Base-by-base conservation (phyloP, 1,139 yeast species). In the Kodamaea fungicola region DNA sequence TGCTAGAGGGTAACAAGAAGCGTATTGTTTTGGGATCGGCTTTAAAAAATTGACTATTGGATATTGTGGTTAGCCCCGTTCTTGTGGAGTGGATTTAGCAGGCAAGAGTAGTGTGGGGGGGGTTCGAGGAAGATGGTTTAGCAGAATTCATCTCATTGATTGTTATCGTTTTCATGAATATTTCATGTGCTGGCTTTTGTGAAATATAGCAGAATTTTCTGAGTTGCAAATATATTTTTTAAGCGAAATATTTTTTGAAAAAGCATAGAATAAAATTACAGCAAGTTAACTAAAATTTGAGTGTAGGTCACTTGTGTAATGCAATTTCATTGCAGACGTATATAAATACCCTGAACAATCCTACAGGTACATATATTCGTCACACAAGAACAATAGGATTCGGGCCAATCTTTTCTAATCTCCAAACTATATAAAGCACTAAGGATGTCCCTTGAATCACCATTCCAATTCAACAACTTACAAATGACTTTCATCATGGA, bases 301-400 rank as follows among this genome's bases (percentile, higher is more conserved):
- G 6, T 23, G 9, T 23, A n/a, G 10, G 26, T 23, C 9, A 23
- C 26, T 8, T 23, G 26, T 8, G 26, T 8, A 23, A 22, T 31
- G 33, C 23, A 32, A 32, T 27, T 32, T 32, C 35, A 26, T 10
- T 28, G 19, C 12, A 25, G 35, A 32, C 21, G 25, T 13, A 16
- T 32, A 28, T 33, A 33, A 33, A 33, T 33, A 33, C 30, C 35
- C 25, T 13, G 26, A 30, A 32, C 35, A 32, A 32, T 27, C 33
- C 33, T 8, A 4, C 3, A 23, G 26, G 26, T 23, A 23, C 26
- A 23, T 23, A 23, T 8, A 23, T n/a, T 23, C 21, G 25, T 23
- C 7, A 10, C 16, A 12, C 19, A n/a, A 16, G 12, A 30, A 16
- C 32, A 30, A 30, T 21, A 30, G 22, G 22, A 12, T 29, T 8